Evolutionary conservation across 257 asterid genomes (phyloP).

Genomic region (Solanum sejunctum): DNA sequence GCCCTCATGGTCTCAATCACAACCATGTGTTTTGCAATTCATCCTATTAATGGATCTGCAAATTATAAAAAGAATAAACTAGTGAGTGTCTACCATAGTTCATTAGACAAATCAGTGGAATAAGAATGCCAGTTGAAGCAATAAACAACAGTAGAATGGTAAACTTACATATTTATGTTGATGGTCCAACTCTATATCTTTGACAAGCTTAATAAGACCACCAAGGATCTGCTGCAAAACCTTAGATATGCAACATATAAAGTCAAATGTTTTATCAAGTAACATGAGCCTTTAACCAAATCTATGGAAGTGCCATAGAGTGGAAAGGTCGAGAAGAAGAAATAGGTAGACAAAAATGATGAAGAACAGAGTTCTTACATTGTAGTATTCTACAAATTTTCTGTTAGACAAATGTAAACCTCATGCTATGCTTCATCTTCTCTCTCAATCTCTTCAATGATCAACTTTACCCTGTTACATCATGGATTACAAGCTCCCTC

Average conservation of each 20-base stretch:
- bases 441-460: constrained; percentile 91
- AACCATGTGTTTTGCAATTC: constrained; percentile 93
- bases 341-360: background rate
- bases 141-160: background rate
- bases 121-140: background rate
- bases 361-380: constrained; percentile 25
- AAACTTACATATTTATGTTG: constrained; percentile 90
- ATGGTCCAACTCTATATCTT: constrained; percentile 86
- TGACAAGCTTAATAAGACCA: constrained; percentile 94
- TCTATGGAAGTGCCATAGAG: background rate
- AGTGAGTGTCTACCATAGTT: background rate
- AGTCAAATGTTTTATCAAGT: background rate
- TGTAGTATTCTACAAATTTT: constrained; percentile 92
- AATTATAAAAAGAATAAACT: background rate
- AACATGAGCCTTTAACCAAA: background rate
- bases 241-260: constrained; percentile 27
- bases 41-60: constrained; percentile 39
- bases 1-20: constrained; percentile 97
- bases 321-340: background rate
- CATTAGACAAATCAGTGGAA: background rate
- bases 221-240: constrained; percentile 98
- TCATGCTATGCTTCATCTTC: constrained; percentile 91
- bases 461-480: constrained; percentile 71
- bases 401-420: constrained; percentile 85
- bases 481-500: constrained; percentile 7